These are phyloP conservation scores for Ulmus americana DNA, from an alignment of 331 rosid genomes.

Conservation along the genomic window DNA sequence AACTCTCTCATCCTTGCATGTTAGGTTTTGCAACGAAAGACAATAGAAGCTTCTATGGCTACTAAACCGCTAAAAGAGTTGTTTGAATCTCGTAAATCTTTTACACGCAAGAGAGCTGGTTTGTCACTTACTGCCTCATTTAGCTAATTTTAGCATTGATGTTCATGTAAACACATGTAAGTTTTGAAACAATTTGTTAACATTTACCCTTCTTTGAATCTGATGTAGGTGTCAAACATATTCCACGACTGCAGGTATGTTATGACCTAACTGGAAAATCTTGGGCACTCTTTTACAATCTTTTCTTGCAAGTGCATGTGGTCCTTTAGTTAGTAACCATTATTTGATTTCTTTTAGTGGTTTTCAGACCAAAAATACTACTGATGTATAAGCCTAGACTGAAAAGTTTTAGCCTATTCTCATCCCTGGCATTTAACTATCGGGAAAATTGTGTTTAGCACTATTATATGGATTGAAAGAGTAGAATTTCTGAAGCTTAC, in stretches of 20 bases:
- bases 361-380: background rate
- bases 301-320: slow-evolving; percentile 2
- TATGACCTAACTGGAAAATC: slow-evolving; percentile 6
- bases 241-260: slow-evolving; percentile 52
- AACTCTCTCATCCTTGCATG: slow-evolving; percentile 13
- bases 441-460: background rate
- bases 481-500: background rate
- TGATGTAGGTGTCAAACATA: slow-evolving; percentile 51
- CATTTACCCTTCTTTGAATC: slow-evolving; percentile 9
- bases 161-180: background rate
- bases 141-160: slow-evolving; percentile 10
- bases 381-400: background rate
- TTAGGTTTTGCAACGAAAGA: slow-evolving; percentile 89
- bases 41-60: slow-evolving; percentile 65
- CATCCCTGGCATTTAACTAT: background rate
- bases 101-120: slow-evolving; percentile 48
- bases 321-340: background rate
- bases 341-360: background rate
- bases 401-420: background rate
- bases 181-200: background rate
- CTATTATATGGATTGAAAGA: background rate
- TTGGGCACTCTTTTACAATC: background rate
- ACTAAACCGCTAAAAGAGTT: slow-evolving; percentile 56
- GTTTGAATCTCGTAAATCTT: slow-evolving; percentile 58
- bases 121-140: slow-evolving; percentile 21